phyloP scores from a whole-genome alignment of 257 asterid genomes.

The Scutellaria barbata region DNA sequence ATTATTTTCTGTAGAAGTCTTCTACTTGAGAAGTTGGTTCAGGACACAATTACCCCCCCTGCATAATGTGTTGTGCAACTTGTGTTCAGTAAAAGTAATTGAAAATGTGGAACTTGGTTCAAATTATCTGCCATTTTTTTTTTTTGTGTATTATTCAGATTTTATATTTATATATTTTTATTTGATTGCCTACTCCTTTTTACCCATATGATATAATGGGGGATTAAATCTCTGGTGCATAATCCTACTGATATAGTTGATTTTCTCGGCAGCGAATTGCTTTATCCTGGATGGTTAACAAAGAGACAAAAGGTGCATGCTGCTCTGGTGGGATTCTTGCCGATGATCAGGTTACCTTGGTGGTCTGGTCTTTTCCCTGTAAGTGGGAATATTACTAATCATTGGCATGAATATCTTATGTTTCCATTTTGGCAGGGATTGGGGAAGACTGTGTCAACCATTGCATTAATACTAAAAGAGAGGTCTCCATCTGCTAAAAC shows the following conservation, averaged over 20 bases:
- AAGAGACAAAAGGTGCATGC: conserved; percentile 73
- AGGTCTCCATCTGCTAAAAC: conserved; percentile 68
- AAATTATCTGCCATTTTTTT: background rate
- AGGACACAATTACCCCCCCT: background rate
- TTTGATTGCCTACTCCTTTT: background rate
- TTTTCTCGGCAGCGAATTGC: conserved; percentile 79
- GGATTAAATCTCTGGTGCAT: conserved; percentile 14
- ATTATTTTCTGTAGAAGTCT: background rate
- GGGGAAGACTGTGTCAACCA: conserved; percentile 92
- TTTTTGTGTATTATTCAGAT: background rate
- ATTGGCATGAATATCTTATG: conserved; percentile 29
- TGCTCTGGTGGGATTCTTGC: conserved; percentile 99
- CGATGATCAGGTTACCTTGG: conserved; percentile 82
- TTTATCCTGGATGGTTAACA: conserved; percentile 94
- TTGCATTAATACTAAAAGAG: conserved; percentile 87
- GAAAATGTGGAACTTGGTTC: background rate
- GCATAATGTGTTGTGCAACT: background rate
- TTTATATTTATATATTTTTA: background rate
- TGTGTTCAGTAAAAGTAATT: background rate
- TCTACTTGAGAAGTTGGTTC: conserved; percentile 4
- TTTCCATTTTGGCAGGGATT: conserved; percentile 71
- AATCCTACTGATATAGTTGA: conserved; percentile 35
- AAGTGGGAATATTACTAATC: conserved; percentile 15
- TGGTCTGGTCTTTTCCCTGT: conserved; percentile 23
- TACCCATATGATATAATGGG: conserved; percentile 6